Conservation (phyloP, 2,329 filamentous ascomycete species). For the Ceratocystis harringtonii region DNA sequence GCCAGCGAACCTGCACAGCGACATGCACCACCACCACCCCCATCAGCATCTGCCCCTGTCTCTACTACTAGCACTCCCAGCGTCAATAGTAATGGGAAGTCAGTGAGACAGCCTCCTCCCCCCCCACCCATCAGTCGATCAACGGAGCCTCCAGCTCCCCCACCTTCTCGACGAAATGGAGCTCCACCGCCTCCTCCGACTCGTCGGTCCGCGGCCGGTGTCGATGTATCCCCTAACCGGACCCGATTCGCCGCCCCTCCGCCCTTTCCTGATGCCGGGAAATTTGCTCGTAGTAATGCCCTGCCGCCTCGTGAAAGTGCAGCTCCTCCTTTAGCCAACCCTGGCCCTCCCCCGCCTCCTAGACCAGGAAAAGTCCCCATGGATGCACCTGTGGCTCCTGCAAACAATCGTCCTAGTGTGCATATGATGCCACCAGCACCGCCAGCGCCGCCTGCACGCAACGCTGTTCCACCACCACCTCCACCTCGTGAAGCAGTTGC, state of each 20-base stretch:
- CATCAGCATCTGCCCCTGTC: constrained; percentile 18
- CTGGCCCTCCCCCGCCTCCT: constrained; percentile 16
- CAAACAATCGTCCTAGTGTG: constrained; percentile 9
- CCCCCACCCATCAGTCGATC: constrained; percentile 23
- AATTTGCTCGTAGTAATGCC: constrained; percentile 51
- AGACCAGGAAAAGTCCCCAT: constrained; percentile 13
- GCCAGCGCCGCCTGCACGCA: constrained; percentile 12
- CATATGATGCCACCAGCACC: constrained; percentile 15
- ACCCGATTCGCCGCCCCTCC: constrained; percentile 72
- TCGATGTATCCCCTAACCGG: constrained; percentile 38
- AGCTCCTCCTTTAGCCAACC: constrained; percentile 10
- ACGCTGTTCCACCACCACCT: constrained; percentile 19
- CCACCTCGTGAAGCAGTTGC: constrained; percentile 22
- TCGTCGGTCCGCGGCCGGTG: constrained; percentile 38
- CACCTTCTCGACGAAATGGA: constrained; percentile 26
- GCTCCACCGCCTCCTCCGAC: constrained; percentile 45
- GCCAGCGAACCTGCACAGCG: constrained; percentile 16
- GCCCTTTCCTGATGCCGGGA: constrained; percentile 77
- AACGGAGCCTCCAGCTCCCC: constrained; percentile 20
- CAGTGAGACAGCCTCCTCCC: constrained; percentile 24
- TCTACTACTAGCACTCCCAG: constrained; percentile 18
- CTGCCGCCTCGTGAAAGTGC: constrained; percentile 13
- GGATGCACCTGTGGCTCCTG: constrained; percentile 17
- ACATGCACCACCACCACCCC: constrained; percentile 15
- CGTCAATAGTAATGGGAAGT: constrained; percentile 12